These are phyloP conservation scores for Schizochytrium sp. DNA, from an alignment of 108 stramenopile species.

Conservation along the genomic window DNA sequence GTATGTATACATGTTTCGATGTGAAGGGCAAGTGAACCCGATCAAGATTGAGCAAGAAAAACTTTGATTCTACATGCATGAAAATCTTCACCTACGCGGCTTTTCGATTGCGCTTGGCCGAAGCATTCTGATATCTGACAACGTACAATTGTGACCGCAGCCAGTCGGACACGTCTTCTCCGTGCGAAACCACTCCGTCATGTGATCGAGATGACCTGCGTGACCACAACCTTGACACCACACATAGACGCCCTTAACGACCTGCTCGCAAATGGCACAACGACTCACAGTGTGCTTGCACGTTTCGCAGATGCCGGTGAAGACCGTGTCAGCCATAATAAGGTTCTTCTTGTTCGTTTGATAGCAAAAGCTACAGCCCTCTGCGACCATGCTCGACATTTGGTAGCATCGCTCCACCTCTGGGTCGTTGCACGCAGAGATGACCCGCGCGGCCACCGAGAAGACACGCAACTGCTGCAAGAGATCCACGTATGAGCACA, in stretches of 20 bases:
- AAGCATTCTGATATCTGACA: neutral
- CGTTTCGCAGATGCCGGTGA: neutral
- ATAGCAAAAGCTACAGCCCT: neutral
- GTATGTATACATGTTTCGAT: no score
- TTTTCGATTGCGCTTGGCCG: no score
- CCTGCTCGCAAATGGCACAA: neutral
- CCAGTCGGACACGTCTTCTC: slow-evolving; percentile 6
- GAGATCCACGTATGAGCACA: neutral
- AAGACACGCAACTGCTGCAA: neutral
- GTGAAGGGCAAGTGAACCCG: no score
- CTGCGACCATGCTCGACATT: neutral
- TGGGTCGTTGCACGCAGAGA: neutral
- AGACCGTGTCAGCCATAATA: neutral
- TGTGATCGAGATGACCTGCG: slow-evolving; percentile 7
- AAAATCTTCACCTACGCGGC: no score
- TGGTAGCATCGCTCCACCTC: neutral
- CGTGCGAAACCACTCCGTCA: slow-evolving; percentile 18
- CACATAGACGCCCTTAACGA: neutral
- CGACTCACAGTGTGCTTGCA: neutral
- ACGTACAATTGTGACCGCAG: slow-evolving; percentile 9
- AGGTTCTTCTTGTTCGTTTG: neutral
- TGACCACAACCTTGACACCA: slow-evolving; percentile 21
- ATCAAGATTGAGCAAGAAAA: no score
- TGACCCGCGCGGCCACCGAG: neutral
- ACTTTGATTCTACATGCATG: no score